phyloP scores from a whole-genome alignment of 108 stramenopile species.

The Chaetoceros muelleri region DNA sequence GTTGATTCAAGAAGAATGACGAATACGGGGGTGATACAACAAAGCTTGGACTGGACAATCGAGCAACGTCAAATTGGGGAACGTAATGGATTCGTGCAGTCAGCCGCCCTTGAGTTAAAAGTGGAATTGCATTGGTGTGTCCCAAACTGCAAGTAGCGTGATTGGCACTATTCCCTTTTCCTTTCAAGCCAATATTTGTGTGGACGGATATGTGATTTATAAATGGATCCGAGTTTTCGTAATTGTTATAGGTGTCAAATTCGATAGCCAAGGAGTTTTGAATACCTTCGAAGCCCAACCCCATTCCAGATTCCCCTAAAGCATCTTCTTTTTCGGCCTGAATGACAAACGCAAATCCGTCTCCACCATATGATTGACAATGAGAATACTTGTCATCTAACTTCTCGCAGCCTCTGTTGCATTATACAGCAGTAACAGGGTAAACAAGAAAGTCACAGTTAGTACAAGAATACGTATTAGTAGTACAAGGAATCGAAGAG shows the following conservation, averaged over 20 bases:
- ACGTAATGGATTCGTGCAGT: slow-evolving; percentile 25
- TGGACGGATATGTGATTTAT: slow-evolving; percentile 54
- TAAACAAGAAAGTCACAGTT: too few relatives aligned
- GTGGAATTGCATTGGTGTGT: slow-evolving; percentile 17
- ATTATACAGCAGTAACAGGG: too few relatives aligned
- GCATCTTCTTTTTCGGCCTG: slow-evolving; percentile 16
- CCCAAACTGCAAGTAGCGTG: slow-evolving; percentile 28
- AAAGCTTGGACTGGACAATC: slow-evolving; percentile 7
- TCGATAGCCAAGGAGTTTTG: slow-evolving; percentile 39
- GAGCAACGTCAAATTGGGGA: slow-evolving; percentile 18
- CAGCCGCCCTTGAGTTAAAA: slow-evolving; percentile 29
- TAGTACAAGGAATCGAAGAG: too few relatives aligned
- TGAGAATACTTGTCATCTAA: slow-evolving; percentile 42
- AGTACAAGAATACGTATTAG: too few relatives aligned
- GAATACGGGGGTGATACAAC: slow-evolving; percentile 21
- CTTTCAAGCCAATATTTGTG: slow-evolving; percentile 3
- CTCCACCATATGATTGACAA: slow-evolving; percentile 41
- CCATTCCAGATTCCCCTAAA: slow-evolving; percentile 22
- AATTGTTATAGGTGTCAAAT: slow-evolving; percentile 52
- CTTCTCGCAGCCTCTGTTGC: too few relatives aligned
- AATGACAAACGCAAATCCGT: slow-evolving; percentile 56
- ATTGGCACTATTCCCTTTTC: slow-evolving; percentile 20
- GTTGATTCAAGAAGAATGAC: slow-evolving; percentile 11
- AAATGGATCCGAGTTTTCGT: slow-evolving; percentile 30
- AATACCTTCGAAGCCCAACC: slow-evolving; percentile 50